Evolutionary conservation across 2,329 filamentous ascomycete genomes (phyloP).

Genomic region (Aspergillus fumigatus): DNA sequence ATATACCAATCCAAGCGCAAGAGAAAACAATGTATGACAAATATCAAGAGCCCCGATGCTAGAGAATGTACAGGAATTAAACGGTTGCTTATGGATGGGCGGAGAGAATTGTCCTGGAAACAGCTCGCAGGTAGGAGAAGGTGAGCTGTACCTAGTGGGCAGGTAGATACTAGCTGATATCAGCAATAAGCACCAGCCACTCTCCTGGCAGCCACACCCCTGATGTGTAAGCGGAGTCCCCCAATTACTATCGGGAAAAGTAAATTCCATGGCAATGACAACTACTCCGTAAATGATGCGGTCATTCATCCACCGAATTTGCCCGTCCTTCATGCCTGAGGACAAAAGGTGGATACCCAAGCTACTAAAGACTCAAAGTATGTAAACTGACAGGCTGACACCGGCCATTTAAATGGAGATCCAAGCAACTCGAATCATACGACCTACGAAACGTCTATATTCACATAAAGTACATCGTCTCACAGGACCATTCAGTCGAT

Average conservation of each 20-base stretch:
- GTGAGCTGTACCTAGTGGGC: neutral
- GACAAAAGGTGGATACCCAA: neutral
- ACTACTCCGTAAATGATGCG: neutral
- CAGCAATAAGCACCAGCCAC: conserved; percentile 7
- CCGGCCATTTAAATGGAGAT: too few species aligned
- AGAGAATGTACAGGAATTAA: neutral
- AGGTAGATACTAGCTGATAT: neutral
- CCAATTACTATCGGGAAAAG: neutral
- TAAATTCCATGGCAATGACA: neutral
- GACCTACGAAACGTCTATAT: too few species aligned
- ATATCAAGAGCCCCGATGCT: neutral
- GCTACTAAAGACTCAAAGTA: neutral
- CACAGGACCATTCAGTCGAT: conserved; percentile 1
- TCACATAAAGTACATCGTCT: neutral
- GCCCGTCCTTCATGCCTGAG: neutral
- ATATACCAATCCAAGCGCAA: neutral
- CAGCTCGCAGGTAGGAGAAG: neutral
- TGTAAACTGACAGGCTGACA: too few species aligned
- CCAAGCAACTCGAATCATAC: neutral
- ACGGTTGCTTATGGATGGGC: neutral
- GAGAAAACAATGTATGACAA: neutral
- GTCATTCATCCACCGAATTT: neutral
- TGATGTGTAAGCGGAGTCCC: neutral
- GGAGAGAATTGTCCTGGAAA: conserved; percentile 2
- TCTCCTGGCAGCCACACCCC: neutral